These are phyloP conservation scores for Rosa hybrid DNA, from an alignment of 331 rosid genomes.

Conservation along the genomic window DNA sequence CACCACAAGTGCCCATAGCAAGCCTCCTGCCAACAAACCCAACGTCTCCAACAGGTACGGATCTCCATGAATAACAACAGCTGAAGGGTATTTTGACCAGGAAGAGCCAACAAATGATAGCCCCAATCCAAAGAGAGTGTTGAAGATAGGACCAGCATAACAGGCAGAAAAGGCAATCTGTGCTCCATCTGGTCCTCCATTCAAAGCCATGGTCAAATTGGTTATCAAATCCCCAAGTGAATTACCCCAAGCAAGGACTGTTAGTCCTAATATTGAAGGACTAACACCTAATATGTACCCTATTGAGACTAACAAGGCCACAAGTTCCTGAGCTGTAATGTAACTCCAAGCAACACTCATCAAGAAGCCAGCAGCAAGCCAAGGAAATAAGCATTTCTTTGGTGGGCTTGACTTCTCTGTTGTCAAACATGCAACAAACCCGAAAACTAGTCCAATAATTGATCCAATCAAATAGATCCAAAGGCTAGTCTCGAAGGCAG, in stretches of 20 bases:
- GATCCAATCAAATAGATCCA: constrained; percentile 41
- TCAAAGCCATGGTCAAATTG: constrained; percentile 80
- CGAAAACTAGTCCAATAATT: constrained; percentile 46
- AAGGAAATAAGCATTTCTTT: constrained; percentile 56
- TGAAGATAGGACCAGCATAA: constrained; percentile 95
- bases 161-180: constrained; percentile 90
- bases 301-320: constrained; percentile 72
- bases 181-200: constrained; percentile 75
- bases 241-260: constrained; percentile 94
- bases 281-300: constrained; percentile 66
- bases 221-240: constrained; percentile 82
- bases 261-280: constrained; percentile 73
- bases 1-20: constrained; percentile 77
- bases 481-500: constrained; percentile 24
- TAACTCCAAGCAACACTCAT: constrained; percentile 97
- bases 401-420: constrained; percentile 69
- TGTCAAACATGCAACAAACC: constrained; percentile 44
- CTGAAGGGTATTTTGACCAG: constrained; percentile 64
- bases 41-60: constrained; percentile 70
- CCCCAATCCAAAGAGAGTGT: constrained; percentile 73
- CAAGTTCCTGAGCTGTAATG: constrained; percentile 77
- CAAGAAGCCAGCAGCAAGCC: constrained; percentile 82
- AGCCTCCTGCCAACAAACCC: constrained; percentile 54
- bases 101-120: constrained; percentile 53
- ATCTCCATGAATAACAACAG: constrained; percentile 53